A percentile compares a stretch with the other conserved stretches of the same genome.
Evolutionary conservation across 441 rosid species (phyloP).

Genomic region (California macrophylla): DNA sequence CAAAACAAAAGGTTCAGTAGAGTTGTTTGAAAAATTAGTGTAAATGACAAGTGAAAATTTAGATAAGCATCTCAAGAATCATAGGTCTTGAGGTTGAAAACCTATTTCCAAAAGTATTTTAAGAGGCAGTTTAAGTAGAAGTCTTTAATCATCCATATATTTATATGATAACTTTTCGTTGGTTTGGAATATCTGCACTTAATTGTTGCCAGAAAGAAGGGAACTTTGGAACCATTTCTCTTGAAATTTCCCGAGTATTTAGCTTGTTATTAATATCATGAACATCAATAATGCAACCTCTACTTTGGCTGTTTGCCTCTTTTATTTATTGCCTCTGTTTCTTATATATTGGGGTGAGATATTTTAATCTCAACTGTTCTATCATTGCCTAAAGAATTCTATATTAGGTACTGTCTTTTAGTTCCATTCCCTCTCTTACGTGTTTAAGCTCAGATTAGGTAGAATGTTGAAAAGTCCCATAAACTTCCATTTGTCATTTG

Average conservation of each 20-base stretch:
- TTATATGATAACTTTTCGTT: neutral
- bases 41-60: too few relatives aligned
- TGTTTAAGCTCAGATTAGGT: slow-evolving; percentile 20
- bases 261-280: slow-evolving; percentile 7
- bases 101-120: neutral
- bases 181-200: neutral
- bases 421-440: neutral
- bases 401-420: slow-evolving; percentile 21
- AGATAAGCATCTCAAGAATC: neutral
- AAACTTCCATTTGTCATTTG: slow-evolving; percentile 3
- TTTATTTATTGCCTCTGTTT: slow-evolving; percentile 12
- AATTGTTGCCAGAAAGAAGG: neutral
- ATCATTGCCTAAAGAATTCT: slow-evolving; percentile 9
- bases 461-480: slow-evolving; percentile 9
- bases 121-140: neutral
- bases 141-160: neutral
- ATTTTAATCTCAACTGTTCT: neutral
- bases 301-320: slow-evolving; percentile 29
- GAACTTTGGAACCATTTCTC: neutral
- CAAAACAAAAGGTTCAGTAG: neutral
- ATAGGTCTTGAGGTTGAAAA: neutral
- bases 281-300: slow-evolving; percentile 34
- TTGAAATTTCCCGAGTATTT: neutral
- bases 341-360: slow-evolving; percentile 2
- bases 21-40: neutral